Evolutionary conservation across 768 basidiomycete genomes (phyloP), one percentile per base, ranked within the genome.

Genomic region (Cystofilobasidium capitatum): DNA sequence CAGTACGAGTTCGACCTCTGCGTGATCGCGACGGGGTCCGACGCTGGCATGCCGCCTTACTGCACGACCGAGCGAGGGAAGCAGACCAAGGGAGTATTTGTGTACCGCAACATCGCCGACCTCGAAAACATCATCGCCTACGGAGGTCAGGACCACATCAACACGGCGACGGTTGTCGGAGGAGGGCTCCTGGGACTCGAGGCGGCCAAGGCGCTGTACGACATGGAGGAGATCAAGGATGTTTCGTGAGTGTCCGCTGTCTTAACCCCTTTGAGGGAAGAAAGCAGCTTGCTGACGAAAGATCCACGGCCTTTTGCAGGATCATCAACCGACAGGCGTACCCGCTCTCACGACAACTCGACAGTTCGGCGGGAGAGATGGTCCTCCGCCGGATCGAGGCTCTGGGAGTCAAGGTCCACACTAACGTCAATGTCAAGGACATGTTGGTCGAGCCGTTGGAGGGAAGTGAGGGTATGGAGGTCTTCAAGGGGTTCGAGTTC

Each of bases 161-260:
- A 77, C 3, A 72, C 68, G 57, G 85, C 82, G 0, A 79, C 81
- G 1, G 81, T 88, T 3, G 80, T 88, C 17, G 87, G 87, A 24
- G 87, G 87, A 12, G 87, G 86, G 12, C 75, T 88, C 14, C 81
- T 88, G 22, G 87, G 86, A 14, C 77, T 88, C 37, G 87, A 88
- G 76, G 86, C 87, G 3, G 87, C 86, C 3, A 88, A 88, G 72
- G 87, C 86, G 0, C 79, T 83, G 9, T 82, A 83, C 71, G 87
- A 88, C 74, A 76, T 86, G 67, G 77, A 76, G 29, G 78, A 79
- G 0, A 77, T 84, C 63, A 75, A 77, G 12, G 74, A 81, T 49
- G 84, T 73, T 51, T 58, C 67, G n/a, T 70, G 62, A 60, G 65
- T 70, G 83, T 16, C 76, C n/a, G n/a, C n/a, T n/a, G n/a, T n/a